phyloP scores from a whole-genome alignment of 139 green algal genomes.

The Micractinium sp. region DNA sequence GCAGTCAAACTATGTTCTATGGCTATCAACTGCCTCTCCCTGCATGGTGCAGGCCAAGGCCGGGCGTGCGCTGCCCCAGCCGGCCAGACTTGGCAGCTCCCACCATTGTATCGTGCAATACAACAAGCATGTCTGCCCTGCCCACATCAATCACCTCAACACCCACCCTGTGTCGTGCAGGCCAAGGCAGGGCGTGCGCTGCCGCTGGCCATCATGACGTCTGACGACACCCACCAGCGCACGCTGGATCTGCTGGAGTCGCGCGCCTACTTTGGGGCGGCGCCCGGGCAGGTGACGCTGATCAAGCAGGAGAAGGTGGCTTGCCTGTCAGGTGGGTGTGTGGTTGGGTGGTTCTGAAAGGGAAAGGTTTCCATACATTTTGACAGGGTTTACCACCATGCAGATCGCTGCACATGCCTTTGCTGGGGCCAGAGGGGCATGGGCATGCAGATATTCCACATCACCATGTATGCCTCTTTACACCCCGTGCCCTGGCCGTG shows the following conservation, averaged over 20 bases:
- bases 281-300: conserved; percentile 76
- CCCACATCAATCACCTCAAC: neutral
- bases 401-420: neutral
- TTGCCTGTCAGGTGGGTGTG: conserved; percentile 73
- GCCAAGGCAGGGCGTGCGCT: conserved; percentile 56
- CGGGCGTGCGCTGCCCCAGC: too few relatives aligned
- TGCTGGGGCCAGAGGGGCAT: neutral
- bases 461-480: too few relatives aligned
- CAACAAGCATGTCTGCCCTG: neutral
- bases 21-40: too few relatives aligned
- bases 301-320: conserved; percentile 99
- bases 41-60: too few relatives aligned
- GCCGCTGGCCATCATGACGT: conserved; percentile 98
- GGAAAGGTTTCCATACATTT: too few relatives aligned
- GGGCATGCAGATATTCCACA: neutral
- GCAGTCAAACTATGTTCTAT: too few relatives aligned
- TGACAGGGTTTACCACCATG: too few relatives aligned
- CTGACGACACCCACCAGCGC: conserved; percentile 92
- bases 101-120: too few relatives aligned
- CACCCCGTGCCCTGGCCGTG: too few relatives aligned
- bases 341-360: neutral
- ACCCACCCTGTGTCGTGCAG: neutral
- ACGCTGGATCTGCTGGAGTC: conserved; percentile 85
- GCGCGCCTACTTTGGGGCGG: conserved; percentile 90
- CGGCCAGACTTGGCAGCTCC: too few relatives aligned